Percentiles rank a stretch among this genome's conserved stretches.
Conservation (phyloP, 129 eudicot genomes). For the Saposhnikovia divaricata region DNA sequence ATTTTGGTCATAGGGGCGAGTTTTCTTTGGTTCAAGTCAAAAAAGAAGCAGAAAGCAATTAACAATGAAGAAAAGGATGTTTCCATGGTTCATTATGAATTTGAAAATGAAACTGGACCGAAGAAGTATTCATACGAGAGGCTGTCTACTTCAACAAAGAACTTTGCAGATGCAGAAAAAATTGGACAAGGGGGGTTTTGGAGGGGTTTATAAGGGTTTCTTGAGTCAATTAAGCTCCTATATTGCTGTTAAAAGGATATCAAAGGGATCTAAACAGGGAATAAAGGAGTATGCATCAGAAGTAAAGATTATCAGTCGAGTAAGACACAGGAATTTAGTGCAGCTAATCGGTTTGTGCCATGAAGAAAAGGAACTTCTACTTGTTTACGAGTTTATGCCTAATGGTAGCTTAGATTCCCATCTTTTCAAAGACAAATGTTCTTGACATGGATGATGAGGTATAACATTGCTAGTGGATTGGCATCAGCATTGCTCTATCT, state of each 20-base stretch:
- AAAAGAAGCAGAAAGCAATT: slow-evolving; percentile 7
- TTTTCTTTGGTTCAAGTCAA: not conserved
- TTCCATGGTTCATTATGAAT: slow-evolving; percentile 10
- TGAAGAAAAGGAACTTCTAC: slow-evolving; percentile 18
- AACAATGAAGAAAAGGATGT: not conserved
- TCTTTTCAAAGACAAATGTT: slow-evolving; percentile 18
- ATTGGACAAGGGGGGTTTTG: slow-evolving; percentile 28
- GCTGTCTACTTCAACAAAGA: slow-evolving; percentile 21
- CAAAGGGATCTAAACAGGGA: slow-evolving; percentile 20
- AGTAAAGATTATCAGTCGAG: slow-evolving; percentile 23
- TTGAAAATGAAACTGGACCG: slow-evolving; percentile 25
- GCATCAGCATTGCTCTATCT: slow-evolving; percentile 33
- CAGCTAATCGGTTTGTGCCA: slow-evolving; percentile 36
- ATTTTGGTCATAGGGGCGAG: not conserved
- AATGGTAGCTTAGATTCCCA: slow-evolving; percentile 30
- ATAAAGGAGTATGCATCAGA: slow-evolving; percentile 30
- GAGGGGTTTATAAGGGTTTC: slow-evolving; percentile 18
- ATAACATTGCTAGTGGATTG: slow-evolving; percentile 26
- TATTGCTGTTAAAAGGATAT: slow-evolving; percentile 20
- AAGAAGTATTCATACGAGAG: slow-evolving; percentile 24
- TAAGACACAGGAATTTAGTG: slow-evolving; percentile 27
- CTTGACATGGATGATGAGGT: slow-evolving; percentile 32
- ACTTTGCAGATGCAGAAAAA: slow-evolving; percentile 23
- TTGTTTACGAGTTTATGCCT: slow-evolving; percentile 27
- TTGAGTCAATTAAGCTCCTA: slow-evolving; percentile 6